A percentile compares a stretch with the other conserved stretches of the same genome.
Evolutionary conservation across 371 early-diverging fungal species (phyloP).

Genomic region (Saksenaea vasiformis): DNA sequence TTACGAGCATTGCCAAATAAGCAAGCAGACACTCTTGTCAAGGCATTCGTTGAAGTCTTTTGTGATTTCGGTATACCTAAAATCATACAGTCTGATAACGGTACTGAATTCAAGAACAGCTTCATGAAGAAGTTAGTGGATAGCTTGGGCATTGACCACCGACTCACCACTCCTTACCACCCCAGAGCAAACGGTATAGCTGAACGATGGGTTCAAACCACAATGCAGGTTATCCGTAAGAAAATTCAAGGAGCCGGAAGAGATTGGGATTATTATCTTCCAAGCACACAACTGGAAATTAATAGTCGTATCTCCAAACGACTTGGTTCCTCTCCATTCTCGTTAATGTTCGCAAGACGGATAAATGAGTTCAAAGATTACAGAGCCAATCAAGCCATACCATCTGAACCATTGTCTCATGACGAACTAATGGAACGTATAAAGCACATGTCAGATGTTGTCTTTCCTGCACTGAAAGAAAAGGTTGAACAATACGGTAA

Average conservation of each 20-base stretch:
- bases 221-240: neutral
- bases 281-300: neutral
- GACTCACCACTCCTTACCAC: constrained; percentile 4
- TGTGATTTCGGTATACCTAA: constrained; percentile 1
- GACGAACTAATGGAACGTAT: constrained; percentile 14
- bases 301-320: neutral
- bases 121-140: constrained; percentile 1
- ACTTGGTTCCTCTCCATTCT: no score
- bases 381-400: no score
- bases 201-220: constrained; percentile 8
- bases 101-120: constrained; percentile 28
- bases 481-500: no score
- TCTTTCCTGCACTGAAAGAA: constrained; percentile 11
- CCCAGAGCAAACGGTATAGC: constrained; percentile 10
- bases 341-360: no score
- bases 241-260: neutral
- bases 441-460: constrained; percentile 15
- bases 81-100: constrained; percentile 28
- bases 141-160: constrained; percentile 2
- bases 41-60: constrained; percentile 2
- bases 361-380: neutral
- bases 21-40: constrained; percentile 16
- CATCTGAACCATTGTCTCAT: neutral
- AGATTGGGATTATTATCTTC: neutral
- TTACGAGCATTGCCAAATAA: constrained; percentile 27